phyloP scores from a whole-genome alignment of 139 green algal species.

The Gonium pectorale region DNA sequence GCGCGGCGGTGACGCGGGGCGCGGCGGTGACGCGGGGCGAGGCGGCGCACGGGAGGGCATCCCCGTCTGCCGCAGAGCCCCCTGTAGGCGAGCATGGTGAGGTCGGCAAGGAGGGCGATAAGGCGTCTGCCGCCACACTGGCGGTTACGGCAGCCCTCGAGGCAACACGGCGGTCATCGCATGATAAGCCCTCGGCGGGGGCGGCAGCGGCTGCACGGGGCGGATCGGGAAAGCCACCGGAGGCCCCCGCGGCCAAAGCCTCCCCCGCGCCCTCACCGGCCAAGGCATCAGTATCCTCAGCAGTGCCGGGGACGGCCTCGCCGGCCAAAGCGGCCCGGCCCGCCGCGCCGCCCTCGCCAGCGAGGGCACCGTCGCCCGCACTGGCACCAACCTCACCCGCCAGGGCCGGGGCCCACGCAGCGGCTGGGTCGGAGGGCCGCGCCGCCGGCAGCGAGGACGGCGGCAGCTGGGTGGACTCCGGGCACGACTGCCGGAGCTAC shows the following conservation, averaged over 20 bases:
- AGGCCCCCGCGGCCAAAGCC: not conserved
- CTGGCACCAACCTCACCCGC: not conserved
- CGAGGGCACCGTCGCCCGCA: not conserved
- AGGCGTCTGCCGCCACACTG: no score
- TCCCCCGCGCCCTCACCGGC: not conserved
- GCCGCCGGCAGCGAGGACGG: no score
- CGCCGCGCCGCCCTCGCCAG: not conserved
- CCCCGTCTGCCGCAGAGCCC: no score
- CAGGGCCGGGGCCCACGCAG: not conserved
- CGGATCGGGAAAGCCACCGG: not conserved
- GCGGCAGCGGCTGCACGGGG: not conserved
- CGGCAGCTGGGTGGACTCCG: not conserved
- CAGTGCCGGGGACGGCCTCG: not conserved
- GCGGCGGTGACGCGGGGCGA: no score
- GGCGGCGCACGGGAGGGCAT: no score
- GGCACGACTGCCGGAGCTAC: not conserved
- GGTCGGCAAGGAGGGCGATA: no score
- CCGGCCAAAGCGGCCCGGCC: no score
- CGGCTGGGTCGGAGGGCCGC: no score
- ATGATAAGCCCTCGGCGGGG: no score
- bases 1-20: no score
- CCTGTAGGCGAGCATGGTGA: no score
- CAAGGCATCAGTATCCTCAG: not conserved
- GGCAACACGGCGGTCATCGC: not conserved
- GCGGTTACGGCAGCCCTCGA: no score